Evolutionary conservation across 305 asterid genomes (phyloP).

Genomic region (Plantago lanceolata): DNA sequence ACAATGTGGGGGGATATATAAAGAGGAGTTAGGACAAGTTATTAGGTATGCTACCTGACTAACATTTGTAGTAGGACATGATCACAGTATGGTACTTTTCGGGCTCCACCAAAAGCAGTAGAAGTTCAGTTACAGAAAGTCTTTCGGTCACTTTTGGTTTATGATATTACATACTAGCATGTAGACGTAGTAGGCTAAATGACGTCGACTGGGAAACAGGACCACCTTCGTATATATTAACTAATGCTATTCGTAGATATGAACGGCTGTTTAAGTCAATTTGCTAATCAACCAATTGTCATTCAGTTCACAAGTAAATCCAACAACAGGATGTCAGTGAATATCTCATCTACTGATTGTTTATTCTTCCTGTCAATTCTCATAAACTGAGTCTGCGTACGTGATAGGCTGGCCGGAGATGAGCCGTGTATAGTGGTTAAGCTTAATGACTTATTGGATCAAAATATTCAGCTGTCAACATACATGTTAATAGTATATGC

Average conservation of each 20-base stretch:
- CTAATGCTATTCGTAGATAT: neutral
- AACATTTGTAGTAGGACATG: neutral
- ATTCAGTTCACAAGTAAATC: neutral
- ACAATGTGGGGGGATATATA: slow-evolving; percentile 3
- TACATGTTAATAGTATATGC: neutral
- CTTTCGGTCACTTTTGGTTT: slow-evolving; percentile 4
- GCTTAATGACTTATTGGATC: neutral
- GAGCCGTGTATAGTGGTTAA: neutral
- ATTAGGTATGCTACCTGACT: slow-evolving; percentile 28
- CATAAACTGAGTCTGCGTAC: slow-evolving; percentile 7
- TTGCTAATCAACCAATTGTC: slow-evolving; percentile 14
- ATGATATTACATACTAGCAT: neutral
- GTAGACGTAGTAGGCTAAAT: neutral
- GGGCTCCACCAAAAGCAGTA: slow-evolving; percentile 26
- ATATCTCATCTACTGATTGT: slow-evolving; percentile 5
- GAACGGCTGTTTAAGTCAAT: neutral
- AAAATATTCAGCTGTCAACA: slow-evolving; percentile 13
- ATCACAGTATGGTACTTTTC: slow-evolving; percentile 18
- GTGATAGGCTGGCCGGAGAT: slow-evolving; percentile 34
- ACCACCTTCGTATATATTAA: slow-evolving; percentile 6
- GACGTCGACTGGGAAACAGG: slow-evolving; percentile 10
- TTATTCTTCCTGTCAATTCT: slow-evolving; percentile 6
- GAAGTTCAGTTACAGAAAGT: slow-evolving; percentile 9
- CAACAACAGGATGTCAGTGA: slow-evolving; percentile 21
- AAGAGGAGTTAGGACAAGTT: slow-evolving; percentile 7